Evolutionary conservation across 73 alveolate species (phyloP).

Genomic region (Blepharisma stoltei): DNA sequence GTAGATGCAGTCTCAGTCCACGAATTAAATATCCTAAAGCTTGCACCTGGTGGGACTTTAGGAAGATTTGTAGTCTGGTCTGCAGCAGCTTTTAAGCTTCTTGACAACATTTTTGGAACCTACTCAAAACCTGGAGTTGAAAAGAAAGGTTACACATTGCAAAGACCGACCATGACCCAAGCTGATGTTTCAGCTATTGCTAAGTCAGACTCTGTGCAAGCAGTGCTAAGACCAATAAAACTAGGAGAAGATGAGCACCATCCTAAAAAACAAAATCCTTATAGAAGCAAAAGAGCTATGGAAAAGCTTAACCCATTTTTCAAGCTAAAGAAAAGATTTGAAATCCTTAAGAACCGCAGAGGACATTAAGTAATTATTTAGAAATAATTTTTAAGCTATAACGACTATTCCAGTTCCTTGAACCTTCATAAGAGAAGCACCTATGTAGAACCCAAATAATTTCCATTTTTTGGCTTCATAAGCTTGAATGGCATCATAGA

Average conservation of each 20-base stretch:
- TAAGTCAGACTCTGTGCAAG: conserved; percentile 49
- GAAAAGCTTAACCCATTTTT: conserved; percentile 43
- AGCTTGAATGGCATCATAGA: no score
- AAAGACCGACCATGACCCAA: conserved; percentile 61
- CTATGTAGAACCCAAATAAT: no score
- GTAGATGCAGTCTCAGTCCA: conserved; percentile 86
- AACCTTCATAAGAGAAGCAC: no score
- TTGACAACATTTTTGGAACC: conserved; percentile 75
- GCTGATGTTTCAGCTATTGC: conserved; percentile 49
- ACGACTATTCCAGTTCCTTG: no score
- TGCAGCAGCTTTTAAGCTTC: conserved; percentile 74
- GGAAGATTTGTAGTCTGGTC: conserved; percentile 94
- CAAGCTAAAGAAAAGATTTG: conserved; percentile 26
- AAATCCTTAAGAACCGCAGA: not conserved
- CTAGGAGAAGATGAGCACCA: conserved; percentile 30
- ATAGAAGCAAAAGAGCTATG: conserved; percentile 41
- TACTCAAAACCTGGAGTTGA: conserved; percentile 55
- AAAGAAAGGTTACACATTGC: conserved; percentile 73
- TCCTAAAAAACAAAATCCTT: conserved; percentile 42
- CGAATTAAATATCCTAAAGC: conserved; percentile 83
- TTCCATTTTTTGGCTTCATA: no score
- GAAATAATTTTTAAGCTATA: no score
- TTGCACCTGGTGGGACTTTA: conserved; percentile 96
- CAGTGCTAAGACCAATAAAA: conserved; percentile 36
- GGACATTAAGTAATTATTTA: no score